Percentiles rank a stretch among this genome's conserved stretches.
phyloP scores from a whole-genome alignment of 2,329 filamentous ascomycete species.

The Cladobotryum protrusum region DNA sequence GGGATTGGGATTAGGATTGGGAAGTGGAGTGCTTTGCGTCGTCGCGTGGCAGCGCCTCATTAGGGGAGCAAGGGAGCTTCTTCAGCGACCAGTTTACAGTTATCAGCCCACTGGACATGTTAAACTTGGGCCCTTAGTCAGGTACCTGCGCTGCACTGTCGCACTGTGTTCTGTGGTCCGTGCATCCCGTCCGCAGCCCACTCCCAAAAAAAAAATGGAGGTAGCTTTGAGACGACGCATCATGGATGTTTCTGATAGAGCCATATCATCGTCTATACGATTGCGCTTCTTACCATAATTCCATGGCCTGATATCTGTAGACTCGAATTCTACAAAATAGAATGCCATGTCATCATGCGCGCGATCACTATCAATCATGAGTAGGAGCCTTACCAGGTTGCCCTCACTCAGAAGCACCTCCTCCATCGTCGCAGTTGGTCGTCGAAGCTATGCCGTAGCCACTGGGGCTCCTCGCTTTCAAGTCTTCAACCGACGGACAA shows the following conservation, averaged over 20 bases:
- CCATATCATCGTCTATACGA: no score
- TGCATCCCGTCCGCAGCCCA: conserved; percentile 4
- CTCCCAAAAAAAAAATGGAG: background rate
- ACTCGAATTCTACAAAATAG: conserved; percentile 12
- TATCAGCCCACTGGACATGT: background rate
- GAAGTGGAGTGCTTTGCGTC: background rate
- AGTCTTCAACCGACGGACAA: conserved; percentile 83
- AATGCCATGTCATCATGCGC: conserved; percentile 27
- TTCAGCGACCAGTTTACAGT: conserved; percentile 2
- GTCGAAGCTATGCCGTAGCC: conserved; percentile 68
- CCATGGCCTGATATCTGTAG: conserved; percentile 10
- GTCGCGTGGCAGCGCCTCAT: conserved; percentile 5
- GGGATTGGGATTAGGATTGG: no score
- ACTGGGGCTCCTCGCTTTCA: conserved; percentile 73
- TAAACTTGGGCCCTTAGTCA: no score
- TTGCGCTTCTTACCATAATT: background rate
- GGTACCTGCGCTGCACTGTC: background rate
- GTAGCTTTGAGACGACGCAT: no score
- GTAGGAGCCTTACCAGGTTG: conserved; percentile 20
- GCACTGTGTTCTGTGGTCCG: conserved; percentile 10
- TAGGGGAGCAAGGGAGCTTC: conserved; percentile 3
- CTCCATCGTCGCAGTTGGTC: conserved; percentile 15
- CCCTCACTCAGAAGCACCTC: conserved; percentile 11
- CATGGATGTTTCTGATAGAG: no score
- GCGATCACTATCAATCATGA: conserved; percentile 19